Evolutionary conservation across 495 filamentous ascomycete genomes (phyloP).

Genomic region (Aspergillus sclerotioniger): DNA sequence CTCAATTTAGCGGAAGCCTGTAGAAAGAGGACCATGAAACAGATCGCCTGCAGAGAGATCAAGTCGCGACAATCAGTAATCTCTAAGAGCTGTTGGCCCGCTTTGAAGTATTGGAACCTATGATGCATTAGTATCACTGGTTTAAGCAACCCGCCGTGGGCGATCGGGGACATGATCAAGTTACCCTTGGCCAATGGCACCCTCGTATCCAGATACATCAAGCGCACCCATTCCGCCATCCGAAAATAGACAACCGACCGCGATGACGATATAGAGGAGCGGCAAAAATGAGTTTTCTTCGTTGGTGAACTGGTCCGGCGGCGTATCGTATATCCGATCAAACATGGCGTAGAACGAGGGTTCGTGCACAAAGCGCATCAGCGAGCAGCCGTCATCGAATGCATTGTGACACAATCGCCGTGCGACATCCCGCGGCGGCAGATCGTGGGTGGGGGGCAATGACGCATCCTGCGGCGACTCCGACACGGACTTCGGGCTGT

Average conservation of each 20-base stretch:
- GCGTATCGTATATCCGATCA: slow-evolving; percentile 74
- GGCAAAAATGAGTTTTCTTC: slow-evolving; percentile 81
- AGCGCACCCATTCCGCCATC: slow-evolving; percentile 47
- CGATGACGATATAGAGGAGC: slow-evolving; percentile 77
- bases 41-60: slow-evolving; percentile 75
- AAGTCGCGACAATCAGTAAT: slow-evolving; percentile 91
- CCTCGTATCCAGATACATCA: slow-evolving; percentile 61
- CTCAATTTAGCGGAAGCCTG: slow-evolving; percentile 88
- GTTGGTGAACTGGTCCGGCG: slow-evolving; percentile 64
- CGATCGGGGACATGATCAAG: slow-evolving; percentile 10
- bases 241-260: slow-evolving; percentile 81
- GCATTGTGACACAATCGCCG: slow-evolving; percentile 70
- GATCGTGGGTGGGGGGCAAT: slow-evolving; percentile 57
- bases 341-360: slow-evolving; percentile 79
- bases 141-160: neutral
- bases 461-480: slow-evolving; percentile 58
- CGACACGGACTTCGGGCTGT: slow-evolving; percentile 67
- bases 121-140: neutral
- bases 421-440: slow-evolving; percentile 69
- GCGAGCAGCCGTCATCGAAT: slow-evolving; percentile 76
- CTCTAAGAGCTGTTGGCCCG: slow-evolving; percentile 77
- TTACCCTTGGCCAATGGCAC: slow-evolving; percentile 79
- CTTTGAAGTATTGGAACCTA: slow-evolving; percentile 83
- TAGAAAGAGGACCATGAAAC: slow-evolving; percentile 92
- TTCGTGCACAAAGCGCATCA: slow-evolving; percentile 84